Base-by-base conservation (phyloP, 2,329 filamentous ascomycete species). In the Aspergillus novoparasiticus region DNA sequence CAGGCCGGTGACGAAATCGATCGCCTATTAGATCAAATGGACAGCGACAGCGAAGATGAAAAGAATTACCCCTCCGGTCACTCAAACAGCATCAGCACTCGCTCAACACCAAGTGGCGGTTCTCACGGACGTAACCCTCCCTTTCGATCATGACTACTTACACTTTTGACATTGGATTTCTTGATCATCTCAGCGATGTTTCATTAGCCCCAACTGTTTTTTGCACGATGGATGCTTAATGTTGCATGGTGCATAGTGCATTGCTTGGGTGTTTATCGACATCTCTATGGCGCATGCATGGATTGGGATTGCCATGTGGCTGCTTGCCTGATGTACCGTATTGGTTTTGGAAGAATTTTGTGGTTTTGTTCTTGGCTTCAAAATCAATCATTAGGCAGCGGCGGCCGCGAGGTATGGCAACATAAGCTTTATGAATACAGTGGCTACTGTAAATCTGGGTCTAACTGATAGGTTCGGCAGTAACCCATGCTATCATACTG, bases 1-100 rank as follows among this genome's bases (percentile, higher is more conserved):
- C 69, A 73, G 41, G 76, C 77, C 21, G 77, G 76, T 1, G 77
- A 79, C 60, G 77, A 78, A 60, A 79, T 79, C 23, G 77, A 79
- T 59, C 75, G 76, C n/a, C 71, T 79, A 32, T 63, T 79, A 23
- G 77, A 79, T 60, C 77, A 79, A 62, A 79, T 79, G 77, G 73
- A 75, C 61, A 78, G 74, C 58, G 74, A 77, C 39, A 78, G 75
- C 46, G 76, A 79, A 19, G 73, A 76, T 57, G 76, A 77, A 4
- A 62, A 39, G 10, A 59, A 57, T 19, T 59, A 57, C 50, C 41
- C 51, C n/a, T 58, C 46, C n/a, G 45, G 14, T 12, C 61, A 28
- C 16, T 61, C 59, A 6, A 53, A 51, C 48, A 32, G 34, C 16
- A 34, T 53, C 11, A 56, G 58, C 34, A 41, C 23, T 43, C 19